These are phyloP conservation scores for Exobasidium cylindrosporum DNA, from an alignment of 1,284 basidiomycete species.

Conservation along the genomic window DNA sequence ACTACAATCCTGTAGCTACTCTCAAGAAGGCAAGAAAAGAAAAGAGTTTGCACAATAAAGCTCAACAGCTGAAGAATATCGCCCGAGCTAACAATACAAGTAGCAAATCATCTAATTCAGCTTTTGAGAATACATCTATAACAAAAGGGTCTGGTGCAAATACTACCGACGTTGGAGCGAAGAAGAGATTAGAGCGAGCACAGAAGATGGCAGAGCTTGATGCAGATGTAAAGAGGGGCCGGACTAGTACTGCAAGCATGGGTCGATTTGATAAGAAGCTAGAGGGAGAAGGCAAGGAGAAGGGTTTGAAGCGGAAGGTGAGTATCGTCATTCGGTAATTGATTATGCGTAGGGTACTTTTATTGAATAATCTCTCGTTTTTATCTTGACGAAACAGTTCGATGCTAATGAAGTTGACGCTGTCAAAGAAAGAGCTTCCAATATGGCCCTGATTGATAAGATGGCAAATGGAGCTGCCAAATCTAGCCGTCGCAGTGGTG, in stretches of 20 bases:
- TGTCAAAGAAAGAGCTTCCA: conserved; percentile 68
- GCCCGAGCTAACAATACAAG: conserved; percentile 60
- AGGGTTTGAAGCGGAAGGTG: conserved; percentile 83
- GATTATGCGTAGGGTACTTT: background rate
- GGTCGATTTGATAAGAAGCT: conserved; percentile 80
- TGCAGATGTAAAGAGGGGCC: conserved; percentile 72
- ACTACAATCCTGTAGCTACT: conserved; percentile 73
- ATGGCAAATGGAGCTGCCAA: conserved; percentile 63
- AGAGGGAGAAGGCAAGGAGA: conserved; percentile 76
- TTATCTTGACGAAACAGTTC: conserved; percentile 64
- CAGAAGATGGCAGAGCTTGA: conserved; percentile 73
- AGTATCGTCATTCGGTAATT: background rate
- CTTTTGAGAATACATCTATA: background rate
- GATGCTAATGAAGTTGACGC: conserved; percentile 71
- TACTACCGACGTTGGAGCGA: conserved; percentile 15
- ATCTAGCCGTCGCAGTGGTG: conserved; percentile 26
- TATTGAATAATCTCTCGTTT: conserved; percentile 22
- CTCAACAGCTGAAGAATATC: conserved; percentile 75
- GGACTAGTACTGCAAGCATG: conserved; percentile 84
- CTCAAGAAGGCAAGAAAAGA: conserved; percentile 75
- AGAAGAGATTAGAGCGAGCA: conserved; percentile 55
- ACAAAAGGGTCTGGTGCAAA: background rate
- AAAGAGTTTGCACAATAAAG: conserved; percentile 78
- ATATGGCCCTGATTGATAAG: conserved; percentile 72
- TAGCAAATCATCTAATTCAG: conserved; percentile 14